Evolutionary conservation across 306 rosid species (phyloP), one percentile per base, ranked within the genome.

Genomic region (Trifolium pratense): DNA sequence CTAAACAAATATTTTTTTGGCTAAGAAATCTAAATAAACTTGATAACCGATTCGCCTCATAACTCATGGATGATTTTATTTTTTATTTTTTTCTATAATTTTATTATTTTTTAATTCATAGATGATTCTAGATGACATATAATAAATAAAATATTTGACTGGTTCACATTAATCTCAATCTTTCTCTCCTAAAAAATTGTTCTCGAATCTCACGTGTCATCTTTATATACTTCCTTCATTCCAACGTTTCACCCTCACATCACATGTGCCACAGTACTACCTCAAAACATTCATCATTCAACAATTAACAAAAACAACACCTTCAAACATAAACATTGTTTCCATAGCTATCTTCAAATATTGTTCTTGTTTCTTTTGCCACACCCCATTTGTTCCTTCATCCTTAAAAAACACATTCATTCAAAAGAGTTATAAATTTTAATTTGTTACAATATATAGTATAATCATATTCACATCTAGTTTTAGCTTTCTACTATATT

Each of bases 401-500:
- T 6, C 2, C 9, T 36, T 2, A 7, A 45, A 45, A n/a, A 12
- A 43, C 20, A 48, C 0, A 48, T 13, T 5, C 2, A 51, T 51
- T 8, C 11, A 42, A 11, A 40, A 40, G 1, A 40, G 13, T 40
- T 40, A 9, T 40, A 39, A 39, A 8, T 9, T 40, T 40, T 40
- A 3, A 8, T 39, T 40, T 40, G 10, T 6, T 8, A 36, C 7
- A 36, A 36, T 36, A 36, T 36, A 36, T 36, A 36, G 9, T 36
- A 36, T 42, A 15, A 46, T 15, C 17, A 46, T 42, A 4, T 13
- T 14, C 2, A 13, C 1, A 9, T 58, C 39, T 1, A n/a, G 29
- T 51, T 71, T 59, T 71, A 78, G 73, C 43, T 71, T 64, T 64
- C 20, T 52, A 14, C 73, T 55, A 78, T 53, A 64, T 78, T 71